These are phyloP conservation scores for Vaccinium corymbosum DNA, from an alignment of 148 eudicot genomes.

Conservation along the genomic window DNA sequence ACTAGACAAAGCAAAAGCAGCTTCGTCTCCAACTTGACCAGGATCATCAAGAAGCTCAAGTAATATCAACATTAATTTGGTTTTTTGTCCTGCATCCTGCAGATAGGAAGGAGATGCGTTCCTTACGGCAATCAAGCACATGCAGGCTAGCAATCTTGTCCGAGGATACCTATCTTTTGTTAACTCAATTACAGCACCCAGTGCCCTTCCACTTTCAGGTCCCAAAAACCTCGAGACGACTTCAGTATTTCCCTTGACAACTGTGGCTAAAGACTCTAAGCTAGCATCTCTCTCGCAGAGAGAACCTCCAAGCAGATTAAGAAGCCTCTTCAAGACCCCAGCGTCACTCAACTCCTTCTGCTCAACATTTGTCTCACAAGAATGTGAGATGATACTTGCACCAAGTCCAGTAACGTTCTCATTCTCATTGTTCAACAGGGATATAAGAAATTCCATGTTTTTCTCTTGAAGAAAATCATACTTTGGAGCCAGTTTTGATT, in stretches of 20 bases:
- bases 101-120: conserved; percentile 55
- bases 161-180: conserved; percentile 67
- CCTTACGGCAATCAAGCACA: conserved; percentile 71
- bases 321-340: conserved; percentile 72
- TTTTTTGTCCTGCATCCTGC: conserved; percentile 56
- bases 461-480: conserved; percentile 61
- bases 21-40: conserved; percentile 97
- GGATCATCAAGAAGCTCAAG: conserved; percentile 92
- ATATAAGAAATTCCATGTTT: conserved; percentile 65
- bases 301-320: conserved; percentile 70
- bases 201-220: conserved; percentile 58
- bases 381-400: conserved; percentile 85
- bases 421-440: conserved; percentile 67
- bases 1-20: conserved; percentile 74
- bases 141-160: conserved; percentile 80
- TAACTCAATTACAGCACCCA: conserved; percentile 59
- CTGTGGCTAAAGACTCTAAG: conserved; percentile 72
- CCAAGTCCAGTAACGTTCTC: conserved; percentile 93
- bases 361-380: conserved; percentile 68
- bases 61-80: conserved; percentile 52
- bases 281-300: conserved; percentile 83
- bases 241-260: conserved; percentile 61
- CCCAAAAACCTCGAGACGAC: conserved; percentile 56
- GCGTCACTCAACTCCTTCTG: conserved; percentile 69
- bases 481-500: conserved; percentile 86